A percentile compares a stretch with the other conserved stretches of the same genome.
These are phyloP conservation scores for Hydnum rufescens DNA, from an alignment of 768 basidiomycete species.

Conservation along the genomic window DNA sequence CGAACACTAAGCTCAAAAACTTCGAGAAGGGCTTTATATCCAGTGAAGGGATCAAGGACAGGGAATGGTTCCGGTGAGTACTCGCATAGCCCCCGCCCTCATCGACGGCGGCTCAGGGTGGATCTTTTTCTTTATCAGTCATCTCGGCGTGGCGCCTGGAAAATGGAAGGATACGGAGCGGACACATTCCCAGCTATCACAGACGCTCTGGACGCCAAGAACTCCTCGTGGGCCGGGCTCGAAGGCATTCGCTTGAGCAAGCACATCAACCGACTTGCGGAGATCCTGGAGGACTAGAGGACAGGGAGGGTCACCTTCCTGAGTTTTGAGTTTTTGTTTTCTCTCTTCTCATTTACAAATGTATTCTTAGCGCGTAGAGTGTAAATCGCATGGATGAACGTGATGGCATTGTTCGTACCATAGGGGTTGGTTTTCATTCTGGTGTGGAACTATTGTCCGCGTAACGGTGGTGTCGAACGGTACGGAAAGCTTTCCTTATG, in stretches of 20 bases:
- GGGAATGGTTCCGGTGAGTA: slow-evolving; percentile 49
- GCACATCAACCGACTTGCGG: no score
- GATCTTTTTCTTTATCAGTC: slow-evolving; percentile 13
- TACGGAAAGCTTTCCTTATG: no score
- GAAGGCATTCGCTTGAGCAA: slow-evolving; percentile 8
- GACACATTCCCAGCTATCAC: slow-evolving; percentile 16
- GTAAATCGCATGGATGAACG: no score
- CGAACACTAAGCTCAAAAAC: slow-evolving; percentile 43
- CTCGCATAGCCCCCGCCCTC: background rate
- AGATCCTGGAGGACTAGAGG: no score
- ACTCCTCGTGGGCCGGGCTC: slow-evolving; percentile 8
- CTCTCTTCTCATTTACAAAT: no score
- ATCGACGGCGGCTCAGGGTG: background rate
- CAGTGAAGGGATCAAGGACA: slow-evolving; percentile 25
- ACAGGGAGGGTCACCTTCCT: no score
- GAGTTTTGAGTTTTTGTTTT: no score
- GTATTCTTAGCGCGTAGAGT: no score
- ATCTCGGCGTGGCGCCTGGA: slow-evolving; percentile 73
- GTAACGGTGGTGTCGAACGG: no score
- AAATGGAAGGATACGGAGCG: slow-evolving; percentile 29
- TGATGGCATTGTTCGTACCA: no score
- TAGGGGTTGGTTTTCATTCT: no score
- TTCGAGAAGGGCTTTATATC: slow-evolving; percentile 73
- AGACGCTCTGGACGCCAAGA: slow-evolving; percentile 14
- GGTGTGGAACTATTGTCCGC: no score